phyloP scores from a whole-genome alignment of 306 rosid genomes.

The Spatholobus suberectus region DNA sequence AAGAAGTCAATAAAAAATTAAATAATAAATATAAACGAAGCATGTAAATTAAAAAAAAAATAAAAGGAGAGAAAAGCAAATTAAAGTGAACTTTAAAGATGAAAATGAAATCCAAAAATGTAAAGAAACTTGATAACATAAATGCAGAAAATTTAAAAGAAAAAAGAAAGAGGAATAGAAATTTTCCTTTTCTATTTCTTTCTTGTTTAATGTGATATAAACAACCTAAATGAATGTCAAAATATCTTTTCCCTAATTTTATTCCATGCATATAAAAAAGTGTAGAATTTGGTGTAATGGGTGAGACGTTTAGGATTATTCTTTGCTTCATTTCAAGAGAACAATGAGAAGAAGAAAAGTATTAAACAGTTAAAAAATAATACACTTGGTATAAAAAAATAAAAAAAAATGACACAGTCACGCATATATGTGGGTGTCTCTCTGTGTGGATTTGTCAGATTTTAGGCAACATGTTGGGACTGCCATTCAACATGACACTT shows the following conservation, averaged over 20 bases:
- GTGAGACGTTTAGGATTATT: not conserved
- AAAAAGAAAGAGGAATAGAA: too few relatives aligned
- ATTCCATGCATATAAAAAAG: not conserved
- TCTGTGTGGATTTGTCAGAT: not conserved
- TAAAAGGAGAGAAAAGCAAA: too few relatives aligned
- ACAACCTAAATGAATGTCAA: not conserved
- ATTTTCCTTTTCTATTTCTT: too few relatives aligned
- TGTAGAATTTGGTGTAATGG: not conserved
- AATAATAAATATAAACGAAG: too few relatives aligned
- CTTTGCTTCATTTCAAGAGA: not conserved
- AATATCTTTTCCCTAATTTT: not conserved
- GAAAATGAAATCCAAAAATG: too few relatives aligned
- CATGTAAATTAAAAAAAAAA: too few relatives aligned
- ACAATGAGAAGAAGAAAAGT: not conserved
- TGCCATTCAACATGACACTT: not conserved
- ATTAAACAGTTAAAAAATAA: not conserved
- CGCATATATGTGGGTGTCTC: not conserved
- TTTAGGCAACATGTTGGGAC: not conserved
- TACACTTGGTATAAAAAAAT: too few relatives aligned
- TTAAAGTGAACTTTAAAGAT: too few relatives aligned
- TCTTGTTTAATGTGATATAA: not conserved
- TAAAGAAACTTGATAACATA: too few relatives aligned
- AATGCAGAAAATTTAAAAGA: too few relatives aligned
- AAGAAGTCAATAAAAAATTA: too few relatives aligned
- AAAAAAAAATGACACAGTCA: too few relatives aligned